Base-by-base conservation (phyloP, 2,329 filamentous ascomycete genomes). In the Diaporthe citrichinensis region DNA sequence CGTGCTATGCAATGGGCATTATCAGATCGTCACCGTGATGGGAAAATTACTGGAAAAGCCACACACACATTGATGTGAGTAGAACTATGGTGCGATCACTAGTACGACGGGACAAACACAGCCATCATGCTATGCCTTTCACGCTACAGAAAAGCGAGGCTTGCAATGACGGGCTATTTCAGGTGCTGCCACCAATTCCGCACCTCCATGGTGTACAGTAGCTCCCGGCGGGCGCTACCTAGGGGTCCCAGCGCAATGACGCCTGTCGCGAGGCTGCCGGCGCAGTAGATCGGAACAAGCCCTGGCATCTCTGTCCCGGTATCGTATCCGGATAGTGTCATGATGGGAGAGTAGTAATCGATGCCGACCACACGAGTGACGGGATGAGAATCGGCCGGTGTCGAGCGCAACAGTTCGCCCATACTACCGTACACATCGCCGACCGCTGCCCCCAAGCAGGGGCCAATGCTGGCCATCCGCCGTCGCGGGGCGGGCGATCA, bases 121-220 rank as follows among this genome's bases (percentile, higher is more conserved):
- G 65, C 65, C 65, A 55, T 69, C 49, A 55, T 41, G 51, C 65
- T 55, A 69, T 69, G 34, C 65, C 65, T 55, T 55, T 55, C 65
- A 39, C 65, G 65, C 65, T 51, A 55, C 49, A 69, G 2, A 41
- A 69, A 69, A 69, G 65, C 65, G 65, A 69, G 65, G 65, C 65
- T 69, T 55, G 34, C 65, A 28, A 55, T 55, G 49, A 51, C 49
- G 65, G 65, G 65, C 65, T 69, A 69, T 55, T 55, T 55, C 65
- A 69, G 34, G 65, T 9, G 49, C 65, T 55, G 49, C 34, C 65
- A 41, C 65, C 34, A 55, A 69, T 55, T 55, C 49, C 49, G 65
- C 65, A 55, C 34, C 49, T 41, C 15, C 49, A 23, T 69, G 65
- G 34, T 55, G 20, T 55, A 69, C 65, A 69, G 65, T 69, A 69